A percentile compares a stretch with the other conserved stretches of the same genome.
phyloP scores from a whole-genome alignment of 441 rosid species.

The Corymbia citriodora region DNA sequence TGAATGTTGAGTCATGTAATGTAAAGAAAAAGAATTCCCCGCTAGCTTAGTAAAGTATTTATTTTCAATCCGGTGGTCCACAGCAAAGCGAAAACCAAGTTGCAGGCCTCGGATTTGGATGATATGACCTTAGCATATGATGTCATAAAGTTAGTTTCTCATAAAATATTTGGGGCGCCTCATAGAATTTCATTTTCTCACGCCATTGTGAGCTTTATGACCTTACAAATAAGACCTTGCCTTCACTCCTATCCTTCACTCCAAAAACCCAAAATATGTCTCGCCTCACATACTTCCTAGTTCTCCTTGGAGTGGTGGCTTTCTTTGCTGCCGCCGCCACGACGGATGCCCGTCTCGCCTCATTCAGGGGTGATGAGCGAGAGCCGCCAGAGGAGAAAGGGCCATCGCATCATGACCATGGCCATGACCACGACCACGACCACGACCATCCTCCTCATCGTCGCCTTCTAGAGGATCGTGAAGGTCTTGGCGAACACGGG shows the following conservation, averaged over 20 bases:
- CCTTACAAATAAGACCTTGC: neutral
- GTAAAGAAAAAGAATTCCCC: neutral
- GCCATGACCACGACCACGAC: neutral
- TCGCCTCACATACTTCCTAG: neutral
- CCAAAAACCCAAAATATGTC: neutral
- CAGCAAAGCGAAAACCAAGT: neutral
- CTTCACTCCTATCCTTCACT: neutral
- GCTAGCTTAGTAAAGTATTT: neutral
- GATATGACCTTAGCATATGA: neutral
- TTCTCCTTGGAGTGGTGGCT: neutral
- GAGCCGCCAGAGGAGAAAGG: neutral
- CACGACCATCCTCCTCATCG: neutral
- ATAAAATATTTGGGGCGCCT: neutral
- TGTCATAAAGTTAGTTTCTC: neutral
- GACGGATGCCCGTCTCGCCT: neutral
- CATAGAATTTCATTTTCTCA: neutral
- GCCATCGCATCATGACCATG: neutral
- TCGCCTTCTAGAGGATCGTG: neutral
- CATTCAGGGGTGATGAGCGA: neutral
- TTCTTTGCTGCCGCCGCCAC: neutral
- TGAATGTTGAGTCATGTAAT: neutral
- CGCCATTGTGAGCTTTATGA: neutral
- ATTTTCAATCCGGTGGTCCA: neutral
- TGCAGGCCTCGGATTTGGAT: neutral
- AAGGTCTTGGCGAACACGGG: rapidly evolving